Conservation (phyloP, 768 basidiomycete genomes). For the Gautieria morchelliformis region DNA sequence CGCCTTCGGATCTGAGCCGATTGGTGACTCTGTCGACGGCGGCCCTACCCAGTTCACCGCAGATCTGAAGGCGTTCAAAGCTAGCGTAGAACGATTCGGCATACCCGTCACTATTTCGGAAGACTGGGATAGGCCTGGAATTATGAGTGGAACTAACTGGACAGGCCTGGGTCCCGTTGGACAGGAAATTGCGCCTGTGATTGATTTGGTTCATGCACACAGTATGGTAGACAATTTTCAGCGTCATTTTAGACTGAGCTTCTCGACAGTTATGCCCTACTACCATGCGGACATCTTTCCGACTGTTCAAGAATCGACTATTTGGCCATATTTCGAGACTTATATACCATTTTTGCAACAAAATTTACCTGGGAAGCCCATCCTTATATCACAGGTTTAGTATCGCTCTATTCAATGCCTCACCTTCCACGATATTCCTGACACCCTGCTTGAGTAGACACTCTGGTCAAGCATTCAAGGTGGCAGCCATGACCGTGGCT, state of each 20-base stretch:
- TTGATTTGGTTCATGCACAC: conserved; percentile 12
- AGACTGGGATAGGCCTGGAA: conserved; percentile 13
- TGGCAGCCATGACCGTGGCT: conserved; percentile 22
- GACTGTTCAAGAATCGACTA: background rate
- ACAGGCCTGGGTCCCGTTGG: conserved; percentile 6
- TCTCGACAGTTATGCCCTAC: conserved; percentile 8
- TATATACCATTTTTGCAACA: conserved; percentile 6
- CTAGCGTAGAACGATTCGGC: conserved; percentile 7
- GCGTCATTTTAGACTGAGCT: too few species aligned
- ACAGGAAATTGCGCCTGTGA: conserved; percentile 3
- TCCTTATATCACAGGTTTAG: conserved; percentile 7
- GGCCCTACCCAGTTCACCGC: conserved; percentile 6
- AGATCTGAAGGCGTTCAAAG: conserved; percentile 5
- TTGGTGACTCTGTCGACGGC: conserved; percentile 14
- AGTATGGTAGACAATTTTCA: background rate
- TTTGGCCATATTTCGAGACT: conserved; percentile 10
- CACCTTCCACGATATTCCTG: background rate
- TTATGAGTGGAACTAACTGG: background rate
- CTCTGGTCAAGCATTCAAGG: conserved; percentile 29
- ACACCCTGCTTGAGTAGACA: conserved; percentile 31
- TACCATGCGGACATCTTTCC: conserved; percentile 10
- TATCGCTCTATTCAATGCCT: background rate
- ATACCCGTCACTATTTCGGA: conserved; percentile 12
- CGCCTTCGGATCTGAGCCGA: conserved; percentile 13
- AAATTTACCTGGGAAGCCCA: conserved; percentile 6